These are phyloP conservation scores for Limnanthes douglasii DNA, from an alignment of 345 rosid genomes.

Conservation along the genomic window DNA sequence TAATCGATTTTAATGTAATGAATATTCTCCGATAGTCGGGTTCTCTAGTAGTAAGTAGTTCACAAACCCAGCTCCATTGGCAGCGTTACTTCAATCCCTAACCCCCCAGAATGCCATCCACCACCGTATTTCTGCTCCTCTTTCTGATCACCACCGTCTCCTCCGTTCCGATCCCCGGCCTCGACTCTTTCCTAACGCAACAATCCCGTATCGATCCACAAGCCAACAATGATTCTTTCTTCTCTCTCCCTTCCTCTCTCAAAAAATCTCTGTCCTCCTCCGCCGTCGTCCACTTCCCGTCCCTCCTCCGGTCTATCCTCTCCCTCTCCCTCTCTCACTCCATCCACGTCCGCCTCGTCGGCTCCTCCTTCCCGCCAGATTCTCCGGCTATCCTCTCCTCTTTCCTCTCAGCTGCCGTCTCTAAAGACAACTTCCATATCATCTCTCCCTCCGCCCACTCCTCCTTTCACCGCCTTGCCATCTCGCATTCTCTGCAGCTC, in stretches of 20 bases:
- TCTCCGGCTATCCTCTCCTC: conserved; percentile 29
- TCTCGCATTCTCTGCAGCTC: conserved; percentile 34
- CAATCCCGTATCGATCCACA: conserved; percentile 47
- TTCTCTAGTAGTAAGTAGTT: no score
- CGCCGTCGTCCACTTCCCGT: conserved; percentile 11
- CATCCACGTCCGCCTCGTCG: conserved; percentile 49
- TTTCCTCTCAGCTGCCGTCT: conserved; percentile 24
- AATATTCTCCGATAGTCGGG: no score
- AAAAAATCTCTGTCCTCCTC: conserved; percentile 35
- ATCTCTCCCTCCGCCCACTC: conserved; percentile 26
- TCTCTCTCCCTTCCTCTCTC: conserved; percentile 42
- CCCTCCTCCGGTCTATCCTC: conserved; percentile 28
- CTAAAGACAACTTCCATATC: conserved; percentile 20
- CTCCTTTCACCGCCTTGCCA: conserved; percentile 19
- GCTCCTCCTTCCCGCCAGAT: conserved; percentile 36
- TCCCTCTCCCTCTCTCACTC: conserved; percentile 39
- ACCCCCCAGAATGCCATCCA: no score
- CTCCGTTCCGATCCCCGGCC: conserved; percentile 31
- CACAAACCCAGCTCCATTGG: no score
- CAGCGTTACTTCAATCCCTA: no score
- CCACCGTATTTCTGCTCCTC: conserved; percentile 12
- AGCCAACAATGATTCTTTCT: conserved; percentile 48
- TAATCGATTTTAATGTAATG: no score
- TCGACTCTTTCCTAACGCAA: conserved; percentile 43
- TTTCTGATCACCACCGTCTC: conserved; percentile 2